These are phyloP conservation scores for Leavenworthia alabamica DNA, from an alignment of 345 rosid species.

Conservation along the genomic window DNA sequence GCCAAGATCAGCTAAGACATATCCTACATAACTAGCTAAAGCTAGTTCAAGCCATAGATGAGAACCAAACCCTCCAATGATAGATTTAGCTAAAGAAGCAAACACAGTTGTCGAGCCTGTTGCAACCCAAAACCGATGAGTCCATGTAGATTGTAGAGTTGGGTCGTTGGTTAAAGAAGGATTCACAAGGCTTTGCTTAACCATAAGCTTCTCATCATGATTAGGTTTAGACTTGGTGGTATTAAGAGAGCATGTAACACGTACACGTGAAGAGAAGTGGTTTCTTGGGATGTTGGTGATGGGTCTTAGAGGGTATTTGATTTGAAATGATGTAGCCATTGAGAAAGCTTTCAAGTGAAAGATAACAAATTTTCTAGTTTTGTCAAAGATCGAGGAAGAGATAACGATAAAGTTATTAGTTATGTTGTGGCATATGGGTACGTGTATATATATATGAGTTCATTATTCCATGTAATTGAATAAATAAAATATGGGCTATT, in stretches of 20 bases:
- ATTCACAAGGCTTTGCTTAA: constrained; percentile 10
- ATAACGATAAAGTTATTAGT: no score
- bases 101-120: constrained; percentile 58
- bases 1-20: constrained; percentile 73
- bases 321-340: no score
- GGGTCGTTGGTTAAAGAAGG: constrained; percentile 40
- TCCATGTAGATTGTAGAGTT: constrained; percentile 59
- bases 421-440: no score
- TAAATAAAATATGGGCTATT: no score
- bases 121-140: constrained; percentile 66
- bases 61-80: constrained; percentile 36
- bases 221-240: constrained; percentile 31
- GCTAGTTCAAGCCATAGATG: constrained; percentile 50
- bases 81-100: constrained; percentile 50
- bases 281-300: constrained; percentile 11
- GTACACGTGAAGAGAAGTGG: background rate
- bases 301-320: no score
- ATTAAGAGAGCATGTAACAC: constrained; percentile 34
- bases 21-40: constrained; percentile 59
- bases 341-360: no score
- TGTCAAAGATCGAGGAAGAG: no score
- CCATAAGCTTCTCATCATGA: constrained; percentile 25
- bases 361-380: no score
- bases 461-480: no score
- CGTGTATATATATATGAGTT: no score